Evolutionary conservation across 2,329 filamentous ascomycete genomes (phyloP).

Genomic region (Zymoseptoria crescenta): DNA sequence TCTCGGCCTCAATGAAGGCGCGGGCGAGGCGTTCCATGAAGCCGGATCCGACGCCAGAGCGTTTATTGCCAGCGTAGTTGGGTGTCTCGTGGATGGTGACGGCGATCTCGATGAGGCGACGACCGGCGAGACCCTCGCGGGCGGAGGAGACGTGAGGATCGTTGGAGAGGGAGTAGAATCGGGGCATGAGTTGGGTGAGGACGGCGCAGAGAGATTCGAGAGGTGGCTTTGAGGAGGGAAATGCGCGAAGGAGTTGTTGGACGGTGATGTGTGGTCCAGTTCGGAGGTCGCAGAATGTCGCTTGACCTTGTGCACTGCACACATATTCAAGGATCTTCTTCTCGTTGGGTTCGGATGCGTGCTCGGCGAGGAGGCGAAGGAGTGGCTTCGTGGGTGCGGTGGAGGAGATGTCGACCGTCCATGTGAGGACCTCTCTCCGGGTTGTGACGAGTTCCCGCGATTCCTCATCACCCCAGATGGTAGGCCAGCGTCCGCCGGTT

Average conservation of each 20-base stretch:
- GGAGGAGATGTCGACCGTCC: conserved; percentile 91
- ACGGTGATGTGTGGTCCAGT: conserved; percentile 80
- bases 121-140: conserved; percentile 59
- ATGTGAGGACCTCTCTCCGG: conserved; percentile 82
- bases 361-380: conserved; percentile 76
- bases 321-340: conserved; percentile 82
- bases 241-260: conserved; percentile 78
- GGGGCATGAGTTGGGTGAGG: conserved; percentile 85
- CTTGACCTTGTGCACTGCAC: conserved; percentile 82
- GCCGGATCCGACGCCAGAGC: conserved; percentile 83
- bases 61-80: conserved; percentile 60
- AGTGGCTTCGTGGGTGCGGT: conserved; percentile 84
- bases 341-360: conserved; percentile 72
- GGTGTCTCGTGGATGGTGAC: conserved; percentile 85
- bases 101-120: conserved; percentile 87
- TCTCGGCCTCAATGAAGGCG: conserved; percentile 48
- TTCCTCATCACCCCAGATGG: conserved; percentile 91
- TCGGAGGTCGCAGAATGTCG: conserved; percentile 83
- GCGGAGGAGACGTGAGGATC: conserved; percentile 77
- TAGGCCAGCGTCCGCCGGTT: conserved; percentile 80
- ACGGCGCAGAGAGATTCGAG: conserved; percentile 72
- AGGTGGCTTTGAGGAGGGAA: conserved; percentile 84
- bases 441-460: conserved; percentile 82
- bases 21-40: conserved; percentile 83
- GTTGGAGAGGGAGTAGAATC: conserved; percentile 96